phyloP scores from a whole-genome alignment of 2,329 filamentous ascomycete species.

The Coleophoma cylindrospora region DNA sequence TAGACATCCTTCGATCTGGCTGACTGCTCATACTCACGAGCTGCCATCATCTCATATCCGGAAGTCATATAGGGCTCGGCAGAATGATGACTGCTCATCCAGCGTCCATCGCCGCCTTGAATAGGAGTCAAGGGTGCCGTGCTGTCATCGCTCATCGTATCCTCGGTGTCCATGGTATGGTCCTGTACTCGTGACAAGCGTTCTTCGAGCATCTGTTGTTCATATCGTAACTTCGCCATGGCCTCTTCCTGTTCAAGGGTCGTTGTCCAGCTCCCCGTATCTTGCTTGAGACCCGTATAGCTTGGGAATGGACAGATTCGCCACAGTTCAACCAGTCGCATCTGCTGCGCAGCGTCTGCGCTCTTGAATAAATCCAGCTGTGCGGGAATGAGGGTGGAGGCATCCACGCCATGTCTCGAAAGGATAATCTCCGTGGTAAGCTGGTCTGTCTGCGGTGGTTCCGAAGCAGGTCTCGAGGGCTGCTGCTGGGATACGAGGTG shows the following conservation, averaged over 20 bases:
- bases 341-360: conserved; percentile 66
- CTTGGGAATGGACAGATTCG: conserved; percentile 66
- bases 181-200: conserved; percentile 29
- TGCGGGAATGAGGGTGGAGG: conserved; percentile 61
- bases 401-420: conserved; percentile 63
- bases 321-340: conserved; percentile 79
- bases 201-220: conserved; percentile 40
- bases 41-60: conserved; percentile 70
- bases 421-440: conserved; percentile 54
- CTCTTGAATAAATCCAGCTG: conserved; percentile 77
- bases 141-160: conserved; percentile 27
- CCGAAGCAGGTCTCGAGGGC: conserved; percentile 42
- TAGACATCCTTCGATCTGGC: conserved; percentile 37
- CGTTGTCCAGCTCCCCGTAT: conserved; percentile 52
- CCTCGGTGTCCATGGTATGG: conserved; percentile 39
- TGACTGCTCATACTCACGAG: conserved; percentile 56
- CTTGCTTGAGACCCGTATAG: conserved; percentile 49
- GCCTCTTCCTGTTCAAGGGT: conserved; percentile 49
- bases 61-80: conserved; percentile 70
- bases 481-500: conserved; percentile 48
- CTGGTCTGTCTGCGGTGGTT: conserved; percentile 42
- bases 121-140: conserved; percentile 36
- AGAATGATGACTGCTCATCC: conserved; percentile 30
- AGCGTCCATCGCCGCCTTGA: conserved; percentile 49
- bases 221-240: conserved; percentile 54